Percentiles rank a stretch among this genome's conserved stretches.
phyloP scores from a whole-genome alignment of 345 rosid genomes.

The Citrus maxima region DNA sequence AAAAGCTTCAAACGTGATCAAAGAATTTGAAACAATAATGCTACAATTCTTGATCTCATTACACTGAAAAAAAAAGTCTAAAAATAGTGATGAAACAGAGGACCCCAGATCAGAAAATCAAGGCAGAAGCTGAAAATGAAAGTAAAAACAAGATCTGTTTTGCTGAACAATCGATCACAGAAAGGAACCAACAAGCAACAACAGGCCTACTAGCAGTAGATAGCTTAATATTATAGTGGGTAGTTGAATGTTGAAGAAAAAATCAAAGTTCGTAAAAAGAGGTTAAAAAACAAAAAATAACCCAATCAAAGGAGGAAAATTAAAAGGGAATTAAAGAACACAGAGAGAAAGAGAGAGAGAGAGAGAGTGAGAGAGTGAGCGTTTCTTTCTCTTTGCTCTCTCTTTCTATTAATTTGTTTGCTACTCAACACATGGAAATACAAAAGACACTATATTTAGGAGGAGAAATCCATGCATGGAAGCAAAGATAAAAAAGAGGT shows the following conservation, averaged over 20 bases:
- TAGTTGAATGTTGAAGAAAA: constrained; percentile 27
- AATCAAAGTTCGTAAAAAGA: constrained; percentile 22
- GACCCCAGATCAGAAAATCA: constrained; percentile 38
- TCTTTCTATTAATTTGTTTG: not conserved
- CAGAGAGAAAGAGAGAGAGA: not conserved
- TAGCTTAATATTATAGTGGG: constrained; percentile 10
- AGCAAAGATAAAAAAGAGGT: constrained; percentile 42
- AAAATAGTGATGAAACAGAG: constrained; percentile 24
- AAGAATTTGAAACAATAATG: constrained; percentile 12
- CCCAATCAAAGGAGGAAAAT: constrained; percentile 10
- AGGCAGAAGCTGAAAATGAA: constrained; percentile 4
- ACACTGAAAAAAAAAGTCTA: constrained; percentile 1
- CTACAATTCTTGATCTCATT: constrained; percentile 21
- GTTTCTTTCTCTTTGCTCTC: constrained; percentile 17
- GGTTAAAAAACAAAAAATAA: constrained; percentile 15
- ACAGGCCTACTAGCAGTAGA: not conserved
- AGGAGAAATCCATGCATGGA: constrained; percentile 73
- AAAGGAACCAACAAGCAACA: not conserved
- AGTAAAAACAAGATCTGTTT: constrained; percentile 23
- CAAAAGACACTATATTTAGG: constrained; percentile 29
- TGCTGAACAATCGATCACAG: not conserved
- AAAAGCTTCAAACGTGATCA: constrained; percentile 1
- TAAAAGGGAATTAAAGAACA: not conserved
- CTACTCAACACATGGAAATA: not conserved
- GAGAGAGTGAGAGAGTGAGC: not conserved